A percentile compares a stretch with the other conserved stretches of the same genome.
Evolutionary conservation across 257 asterid species (phyloP).

Genomic region (Euphrasia confusa): DNA sequence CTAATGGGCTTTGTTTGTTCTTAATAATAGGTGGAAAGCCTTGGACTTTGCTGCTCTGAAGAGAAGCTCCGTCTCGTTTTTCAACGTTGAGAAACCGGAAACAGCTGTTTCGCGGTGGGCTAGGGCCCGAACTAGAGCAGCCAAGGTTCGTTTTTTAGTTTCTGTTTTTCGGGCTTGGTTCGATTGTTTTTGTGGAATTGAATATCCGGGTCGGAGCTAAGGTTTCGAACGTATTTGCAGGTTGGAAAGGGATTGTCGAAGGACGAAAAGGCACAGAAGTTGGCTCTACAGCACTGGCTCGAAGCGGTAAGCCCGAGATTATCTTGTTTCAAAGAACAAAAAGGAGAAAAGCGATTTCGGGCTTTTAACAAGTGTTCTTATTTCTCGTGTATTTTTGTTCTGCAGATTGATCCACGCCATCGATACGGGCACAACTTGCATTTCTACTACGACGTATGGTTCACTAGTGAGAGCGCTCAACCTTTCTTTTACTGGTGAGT

Average conservation of each 20-base stretch:
- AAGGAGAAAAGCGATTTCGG: no score
- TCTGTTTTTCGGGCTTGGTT: neutral
- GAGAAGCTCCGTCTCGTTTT: conserved; percentile 78
- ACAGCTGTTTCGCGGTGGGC: conserved; percentile 93
- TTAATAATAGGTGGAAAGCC: conserved; percentile 78
- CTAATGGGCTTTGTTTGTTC: neutral
- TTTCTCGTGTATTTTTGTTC: neutral
- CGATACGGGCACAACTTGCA: conserved; percentile 94
- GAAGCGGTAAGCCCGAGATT: conserved; percentile 71
- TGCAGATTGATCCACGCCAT: conserved; percentile 96
- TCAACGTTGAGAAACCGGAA: conserved; percentile 72
- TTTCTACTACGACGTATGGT: conserved; percentile 82
- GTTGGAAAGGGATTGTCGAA: conserved; percentile 96
- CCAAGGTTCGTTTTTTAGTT: conserved; percentile 47
- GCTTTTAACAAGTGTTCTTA: no score
- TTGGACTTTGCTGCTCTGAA: conserved; percentile 84
- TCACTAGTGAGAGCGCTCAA: conserved; percentile 73
- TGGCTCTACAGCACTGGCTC: conserved; percentile 93
- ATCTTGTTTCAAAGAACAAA: neutral
- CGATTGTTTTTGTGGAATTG: neutral
- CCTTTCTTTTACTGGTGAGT: conserved; percentile 97
- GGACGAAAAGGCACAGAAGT: conserved; percentile 88
- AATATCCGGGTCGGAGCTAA: conserved; percentile 2
- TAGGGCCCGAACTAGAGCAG: conserved; percentile 87
- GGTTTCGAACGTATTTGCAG: conserved; percentile 34